phyloP scores from a whole-genome alignment of 1,284 basidiomycete species.

The Boletellus deceptivus region DNA sequence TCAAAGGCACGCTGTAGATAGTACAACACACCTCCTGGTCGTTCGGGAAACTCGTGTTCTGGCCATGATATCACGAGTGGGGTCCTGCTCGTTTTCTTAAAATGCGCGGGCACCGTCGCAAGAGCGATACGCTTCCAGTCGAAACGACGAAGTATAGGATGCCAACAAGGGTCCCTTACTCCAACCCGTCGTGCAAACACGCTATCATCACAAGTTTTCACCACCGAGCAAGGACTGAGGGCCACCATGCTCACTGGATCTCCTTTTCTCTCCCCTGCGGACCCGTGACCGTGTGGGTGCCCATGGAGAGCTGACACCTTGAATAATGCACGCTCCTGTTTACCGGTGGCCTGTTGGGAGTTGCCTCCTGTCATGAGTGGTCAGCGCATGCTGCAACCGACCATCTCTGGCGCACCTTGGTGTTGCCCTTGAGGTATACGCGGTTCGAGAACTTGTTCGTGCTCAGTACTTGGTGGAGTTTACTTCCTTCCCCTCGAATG shows the following conservation, averaged over 20 bases:
- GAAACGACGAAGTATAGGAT: slow-evolving; percentile 47
- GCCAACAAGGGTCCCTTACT: slow-evolving; percentile 58
- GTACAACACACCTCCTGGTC: slow-evolving; percentile 46
- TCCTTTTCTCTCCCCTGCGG: slow-evolving; percentile 43
- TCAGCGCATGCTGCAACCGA: slow-evolving; percentile 1
- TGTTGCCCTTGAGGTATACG: slow-evolving; percentile 60
- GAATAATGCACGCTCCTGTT: slow-evolving; percentile 69
- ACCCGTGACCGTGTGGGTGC: slow-evolving; percentile 45
- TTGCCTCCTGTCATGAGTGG: slow-evolving; percentile 22
- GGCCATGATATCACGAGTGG: slow-evolving; percentile 69
- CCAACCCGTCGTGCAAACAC: slow-evolving; percentile 73
- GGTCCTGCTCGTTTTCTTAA: slow-evolving; percentile 39
- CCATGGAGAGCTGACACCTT: slow-evolving; percentile 71
- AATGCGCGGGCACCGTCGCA: slow-evolving; percentile 58
- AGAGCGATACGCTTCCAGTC: slow-evolving; percentile 68
- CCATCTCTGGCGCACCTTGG: slow-evolving; percentile 39
- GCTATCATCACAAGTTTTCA: slow-evolving; percentile 36
- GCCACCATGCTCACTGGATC: slow-evolving; percentile 39
- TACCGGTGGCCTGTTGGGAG: slow-evolving; percentile 30
- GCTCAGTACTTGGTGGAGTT: slow-evolving; percentile 65
- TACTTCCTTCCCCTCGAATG: slow-evolving; percentile 60
- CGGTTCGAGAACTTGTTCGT: slow-evolving; percentile 73
- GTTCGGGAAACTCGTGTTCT: slow-evolving; percentile 40
- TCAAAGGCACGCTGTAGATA: not conserved
- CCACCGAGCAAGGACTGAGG: slow-evolving; percentile 44